Evolutionary conservation across 1,284 basidiomycete genomes (phyloP).

Genomic region (Ganoderma meredithae): DNA sequence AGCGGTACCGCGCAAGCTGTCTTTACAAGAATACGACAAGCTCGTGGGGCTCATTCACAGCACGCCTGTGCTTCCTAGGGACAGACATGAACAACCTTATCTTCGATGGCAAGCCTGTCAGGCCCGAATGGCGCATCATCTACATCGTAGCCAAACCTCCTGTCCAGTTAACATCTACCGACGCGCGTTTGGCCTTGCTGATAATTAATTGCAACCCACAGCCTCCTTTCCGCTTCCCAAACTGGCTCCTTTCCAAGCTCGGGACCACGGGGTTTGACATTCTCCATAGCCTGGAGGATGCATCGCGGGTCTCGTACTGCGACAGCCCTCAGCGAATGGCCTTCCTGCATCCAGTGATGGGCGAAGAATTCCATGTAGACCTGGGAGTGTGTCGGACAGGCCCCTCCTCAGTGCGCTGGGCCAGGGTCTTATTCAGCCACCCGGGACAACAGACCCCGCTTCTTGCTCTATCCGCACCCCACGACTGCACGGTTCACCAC

Average conservation of each 20-base stretch:
- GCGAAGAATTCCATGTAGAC: not conserved
- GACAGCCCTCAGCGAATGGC: not conserved
- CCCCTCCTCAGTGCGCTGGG: not conserved
- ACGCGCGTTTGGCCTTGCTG: not conserved
- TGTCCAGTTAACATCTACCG: not conserved
- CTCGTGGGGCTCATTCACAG: not conserved
- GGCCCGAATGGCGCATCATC: not conserved
- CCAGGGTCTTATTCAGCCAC: not conserved
- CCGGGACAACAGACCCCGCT: not conserved
- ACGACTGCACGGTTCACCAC: conserved; percentile 11
- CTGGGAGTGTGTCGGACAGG: not conserved
- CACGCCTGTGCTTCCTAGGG: not conserved
- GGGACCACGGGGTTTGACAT: not conserved
- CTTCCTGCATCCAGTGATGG: not conserved
- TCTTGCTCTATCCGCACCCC: not conserved
- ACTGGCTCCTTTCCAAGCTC: not conserved
- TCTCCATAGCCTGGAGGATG: not conserved
- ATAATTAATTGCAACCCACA: not conserved
- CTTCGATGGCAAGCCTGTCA: not conserved
- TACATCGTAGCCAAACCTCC: not conserved
- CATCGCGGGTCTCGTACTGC: not conserved
- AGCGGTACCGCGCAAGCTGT: not conserved
- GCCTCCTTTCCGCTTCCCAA: not conserved
- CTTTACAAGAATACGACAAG: not conserved
- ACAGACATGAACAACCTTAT: not conserved